phyloP scores from a whole-genome alignment of 768 basidiomycete species.

The Nidularia pulvinata region DNA sequence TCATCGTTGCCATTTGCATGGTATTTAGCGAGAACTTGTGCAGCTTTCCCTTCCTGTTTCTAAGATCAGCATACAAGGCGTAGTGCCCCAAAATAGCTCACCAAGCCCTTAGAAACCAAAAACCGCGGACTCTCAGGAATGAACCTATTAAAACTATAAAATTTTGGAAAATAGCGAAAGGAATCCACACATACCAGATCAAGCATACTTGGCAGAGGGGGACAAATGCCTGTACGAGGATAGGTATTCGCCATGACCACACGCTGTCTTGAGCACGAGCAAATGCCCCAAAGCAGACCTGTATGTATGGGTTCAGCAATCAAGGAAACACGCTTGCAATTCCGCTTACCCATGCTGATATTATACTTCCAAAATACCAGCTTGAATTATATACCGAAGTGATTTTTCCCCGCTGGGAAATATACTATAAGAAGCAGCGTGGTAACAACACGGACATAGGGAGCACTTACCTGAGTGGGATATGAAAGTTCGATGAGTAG shows the following conservation, averaged over 20 bases:
- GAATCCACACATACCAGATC: slow-evolving; percentile 39
- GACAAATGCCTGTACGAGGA: slow-evolving; percentile 57
- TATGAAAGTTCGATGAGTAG: slow-evolving; percentile 68
- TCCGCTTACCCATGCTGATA: slow-evolving; percentile 43
- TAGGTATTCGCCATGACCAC: slow-evolving; percentile 71
- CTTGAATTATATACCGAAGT: slow-evolving; percentile 69
- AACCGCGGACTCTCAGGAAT: slow-evolving; percentile 71
- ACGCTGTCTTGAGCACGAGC: slow-evolving; percentile 28
- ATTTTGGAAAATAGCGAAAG: background rate
- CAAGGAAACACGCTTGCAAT: background rate
- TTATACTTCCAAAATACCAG: slow-evolving; percentile 76
- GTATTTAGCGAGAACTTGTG: slow-evolving; percentile 62
- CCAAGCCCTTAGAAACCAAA: slow-evolving; percentile 60
- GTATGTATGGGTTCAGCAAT: background rate
- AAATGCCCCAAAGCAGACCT: slow-evolving; percentile 45
- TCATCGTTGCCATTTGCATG: slow-evolving; percentile 66
- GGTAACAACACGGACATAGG: background rate
- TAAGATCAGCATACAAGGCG: background rate
- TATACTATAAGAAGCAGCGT: slow-evolving; percentile 2
- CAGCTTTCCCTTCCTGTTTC: slow-evolving; percentile 55
- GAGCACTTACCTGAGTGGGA: slow-evolving; percentile 57
- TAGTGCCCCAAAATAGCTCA: slow-evolving; percentile 17
- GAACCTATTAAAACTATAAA: slow-evolving; percentile 35
- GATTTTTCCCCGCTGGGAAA: slow-evolving; percentile 46
- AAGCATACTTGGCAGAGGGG: slow-evolving; percentile 55